Percentiles rank a stretch among this genome's conserved stretches.
Conservation (phyloP, 148 eudicot genomes). For the Cornus suecica region DNA sequence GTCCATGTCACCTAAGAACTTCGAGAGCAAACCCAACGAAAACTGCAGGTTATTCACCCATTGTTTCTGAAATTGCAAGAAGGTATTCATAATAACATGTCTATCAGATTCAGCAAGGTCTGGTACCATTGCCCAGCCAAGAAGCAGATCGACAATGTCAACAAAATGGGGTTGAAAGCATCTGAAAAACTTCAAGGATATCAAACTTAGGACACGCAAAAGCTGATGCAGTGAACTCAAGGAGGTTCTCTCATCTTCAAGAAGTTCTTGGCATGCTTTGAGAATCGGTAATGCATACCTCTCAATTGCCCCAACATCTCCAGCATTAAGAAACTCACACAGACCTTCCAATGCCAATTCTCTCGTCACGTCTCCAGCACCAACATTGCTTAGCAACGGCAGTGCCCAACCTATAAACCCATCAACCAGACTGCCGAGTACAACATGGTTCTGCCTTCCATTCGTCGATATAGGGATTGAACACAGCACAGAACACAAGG, state of each 20-base stretch:
- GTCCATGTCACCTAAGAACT: slow-evolving; percentile 97
- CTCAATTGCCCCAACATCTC: slow-evolving; percentile 72
- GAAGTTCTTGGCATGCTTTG: slow-evolving; percentile 84
- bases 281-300: slow-evolving; percentile 77
- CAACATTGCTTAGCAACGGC: slow-evolving; percentile 53
- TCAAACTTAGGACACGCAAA: slow-evolving; percentile 66
- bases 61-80: slow-evolving; percentile 95
- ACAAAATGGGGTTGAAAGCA: slow-evolving; percentile 90
- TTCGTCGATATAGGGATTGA: slow-evolving; percentile 58
- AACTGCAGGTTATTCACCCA: slow-evolving; percentile 87
- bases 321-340: slow-evolving; percentile 79
- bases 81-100: slow-evolving; percentile 69
- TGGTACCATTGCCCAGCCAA: slow-evolving; percentile 98
- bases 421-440: slow-evolving; percentile 61
- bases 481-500: slow-evolving; percentile 67
- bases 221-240: slow-evolving; percentile 63
- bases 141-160: slow-evolving; percentile 95
- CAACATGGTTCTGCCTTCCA: slow-evolving; percentile 78
- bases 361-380: slow-evolving; percentile 42
- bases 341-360: slow-evolving; percentile 77
- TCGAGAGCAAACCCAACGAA: slow-evolving; percentile 73
- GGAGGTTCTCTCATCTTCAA: slow-evolving; percentile 95
- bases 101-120: slow-evolving; percentile 79
- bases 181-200: slow-evolving; percentile 78
- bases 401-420: slow-evolving; percentile 84